These are phyloP conservation scores for Pyrus pyrifolia DNA, from an alignment of 306 rosid genomes.

Conservation along the genomic window DNA sequence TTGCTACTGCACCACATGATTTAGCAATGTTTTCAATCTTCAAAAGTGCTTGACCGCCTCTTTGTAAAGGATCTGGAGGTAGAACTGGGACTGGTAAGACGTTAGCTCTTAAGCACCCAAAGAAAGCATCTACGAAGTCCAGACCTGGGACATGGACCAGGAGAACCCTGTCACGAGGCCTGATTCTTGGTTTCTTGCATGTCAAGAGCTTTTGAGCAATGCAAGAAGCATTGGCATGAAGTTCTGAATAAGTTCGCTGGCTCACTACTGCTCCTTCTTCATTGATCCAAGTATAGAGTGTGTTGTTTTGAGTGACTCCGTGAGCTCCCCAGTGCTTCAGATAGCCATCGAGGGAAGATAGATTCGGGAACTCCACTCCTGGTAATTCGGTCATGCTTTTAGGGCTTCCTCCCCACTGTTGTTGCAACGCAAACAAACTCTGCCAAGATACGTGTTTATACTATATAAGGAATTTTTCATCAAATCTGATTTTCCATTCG, in stretches of 20 bases:
- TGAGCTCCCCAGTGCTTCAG: constrained; percentile 78
- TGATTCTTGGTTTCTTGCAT: constrained; percentile 64
- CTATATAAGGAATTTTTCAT: neutral
- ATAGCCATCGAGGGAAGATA: constrained; percentile 65
- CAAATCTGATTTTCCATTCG: neutral
- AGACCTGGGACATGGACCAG: constrained; percentile 75
- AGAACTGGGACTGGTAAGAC: constrained; percentile 80
- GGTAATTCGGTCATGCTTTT: constrained; percentile 45
- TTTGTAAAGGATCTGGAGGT: constrained; percentile 91
- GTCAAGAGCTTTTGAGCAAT: constrained; percentile 70
- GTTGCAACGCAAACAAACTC: constrained; percentile 60
- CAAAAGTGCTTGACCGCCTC: constrained; percentile 72
- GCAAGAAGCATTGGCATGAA: constrained; percentile 59
- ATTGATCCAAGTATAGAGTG: constrained; percentile 73
- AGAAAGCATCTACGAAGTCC: constrained; percentile 86
- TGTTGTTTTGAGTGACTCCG: constrained; percentile 40
- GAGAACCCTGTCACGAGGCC: constrained; percentile 73
- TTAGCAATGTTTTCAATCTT: constrained; percentile 72
- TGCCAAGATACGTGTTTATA: constrained; percentile 27
- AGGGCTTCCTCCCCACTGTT: constrained; percentile 25
- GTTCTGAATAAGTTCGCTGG: constrained; percentile 65
- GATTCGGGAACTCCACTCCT: constrained; percentile 56
- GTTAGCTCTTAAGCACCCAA: constrained; percentile 77
- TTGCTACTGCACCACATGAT: constrained; percentile 65
- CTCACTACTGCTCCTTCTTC: constrained; percentile 56